Percentiles rank a stretch among this genome's conserved stretches.
Conservation (phyloP, 2,329 filamentous ascomycete species). For the Colletotrichum karsti region DNA sequence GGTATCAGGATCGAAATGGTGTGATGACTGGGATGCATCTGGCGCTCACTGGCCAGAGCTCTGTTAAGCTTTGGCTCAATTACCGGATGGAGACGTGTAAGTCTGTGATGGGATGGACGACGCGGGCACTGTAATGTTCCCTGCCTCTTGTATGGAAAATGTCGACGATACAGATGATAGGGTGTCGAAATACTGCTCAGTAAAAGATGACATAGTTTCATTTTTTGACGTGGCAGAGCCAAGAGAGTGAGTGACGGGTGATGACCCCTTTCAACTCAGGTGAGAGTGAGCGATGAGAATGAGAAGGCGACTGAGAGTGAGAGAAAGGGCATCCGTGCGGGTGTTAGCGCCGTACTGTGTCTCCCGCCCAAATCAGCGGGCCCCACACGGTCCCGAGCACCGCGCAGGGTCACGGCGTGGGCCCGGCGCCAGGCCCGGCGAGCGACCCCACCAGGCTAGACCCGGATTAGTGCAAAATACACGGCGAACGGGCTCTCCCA, state of each 20-base stretch:
- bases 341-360: conserved; percentile 16
- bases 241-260: neutral
- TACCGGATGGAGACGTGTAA: neutral
- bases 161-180: too few relatives aligned
- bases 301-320: neutral
- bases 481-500: conserved; percentile 8
- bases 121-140: neutral
- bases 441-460: too few relatives aligned
- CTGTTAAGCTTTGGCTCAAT: neutral
- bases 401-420: too few relatives aligned
- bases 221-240: neutral
- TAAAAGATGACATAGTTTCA: neutral
- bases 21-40: neutral
- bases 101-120: neutral
- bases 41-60: neutral
- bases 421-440: conserved; percentile 1
- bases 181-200: too few relatives aligned
- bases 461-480: too few relatives aligned
- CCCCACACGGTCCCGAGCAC: conserved; percentile 5
- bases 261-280: too few relatives aligned
- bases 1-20: conserved; percentile 8
- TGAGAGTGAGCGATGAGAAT: neutral
- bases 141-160: too few relatives aligned
- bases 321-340: neutral
- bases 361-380: neutral